phyloP scores from a whole-genome alignment of 2,329 filamentous ascomycete species.

The Colletotrichum phormii region DNA sequence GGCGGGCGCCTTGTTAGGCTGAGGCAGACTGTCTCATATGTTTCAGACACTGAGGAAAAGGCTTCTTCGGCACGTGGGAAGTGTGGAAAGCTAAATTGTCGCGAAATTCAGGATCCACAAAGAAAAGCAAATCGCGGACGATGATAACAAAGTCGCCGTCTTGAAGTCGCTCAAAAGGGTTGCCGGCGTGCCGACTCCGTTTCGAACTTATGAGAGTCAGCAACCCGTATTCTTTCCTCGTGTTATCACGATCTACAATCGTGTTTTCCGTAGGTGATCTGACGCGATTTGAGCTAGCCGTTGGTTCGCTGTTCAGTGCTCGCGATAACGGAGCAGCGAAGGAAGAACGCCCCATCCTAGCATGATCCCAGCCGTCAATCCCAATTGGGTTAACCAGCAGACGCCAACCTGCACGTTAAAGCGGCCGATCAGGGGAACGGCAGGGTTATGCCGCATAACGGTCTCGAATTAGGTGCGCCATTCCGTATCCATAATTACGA shows the following conservation, averaged over 20 bases:
- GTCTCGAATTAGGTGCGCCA: conserved; percentile 18
- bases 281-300: conserved; percentile 4
- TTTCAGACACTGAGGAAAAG: background rate
- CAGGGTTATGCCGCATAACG: conserved; percentile 30
- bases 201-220: background rate
- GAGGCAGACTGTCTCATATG: background rate
- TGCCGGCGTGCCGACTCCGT: background rate
- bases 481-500: conserved; percentile 35
- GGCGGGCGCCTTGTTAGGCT: background rate
- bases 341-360: conserved; percentile 13
- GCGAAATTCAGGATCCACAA: background rate
- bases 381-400: conserved; percentile 10
- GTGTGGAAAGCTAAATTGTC: background rate
- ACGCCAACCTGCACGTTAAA: conserved; percentile 27
- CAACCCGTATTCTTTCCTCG: background rate
- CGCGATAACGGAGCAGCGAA: background rate
- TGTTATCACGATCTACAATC: conserved; percentile 27
- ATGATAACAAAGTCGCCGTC: background rate
- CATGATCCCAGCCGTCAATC: conserved; percentile 11
- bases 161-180: background rate
- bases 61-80: background rate
- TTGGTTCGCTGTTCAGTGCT: background rate
- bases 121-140: background rate
- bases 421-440: conserved; percentile 19
- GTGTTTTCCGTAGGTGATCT: background rate